Percentiles rank a stretch among this genome's conserved stretches.
phyloP scores from a whole-genome alignment of 108 stramenopile genomes.

The Heterococcus sp. region DNA sequence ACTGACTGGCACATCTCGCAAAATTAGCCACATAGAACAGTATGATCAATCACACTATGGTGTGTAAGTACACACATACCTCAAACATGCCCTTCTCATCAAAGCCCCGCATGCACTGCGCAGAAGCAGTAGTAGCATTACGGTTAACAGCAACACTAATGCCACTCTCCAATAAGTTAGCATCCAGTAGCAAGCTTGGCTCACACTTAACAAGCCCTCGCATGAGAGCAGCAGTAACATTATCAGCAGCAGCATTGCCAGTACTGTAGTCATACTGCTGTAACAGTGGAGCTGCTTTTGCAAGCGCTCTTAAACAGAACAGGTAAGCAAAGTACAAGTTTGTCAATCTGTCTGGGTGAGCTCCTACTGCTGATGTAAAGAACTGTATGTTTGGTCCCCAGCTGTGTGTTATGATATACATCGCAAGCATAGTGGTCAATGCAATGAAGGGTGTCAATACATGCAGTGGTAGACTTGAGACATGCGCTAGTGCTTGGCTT shows the following conservation, averaged over 20 bases:
- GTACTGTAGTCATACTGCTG: slow-evolving; percentile 47
- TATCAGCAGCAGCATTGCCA: slow-evolving; percentile 45
- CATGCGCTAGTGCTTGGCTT: too few species aligned
- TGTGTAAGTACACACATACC: too few species aligned
- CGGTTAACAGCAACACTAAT: not conserved
- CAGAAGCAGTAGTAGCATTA: not conserved
- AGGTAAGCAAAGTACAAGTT: slow-evolving; percentile 91
- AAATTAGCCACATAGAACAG: too few species aligned
- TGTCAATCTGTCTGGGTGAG: slow-evolving; percentile 72
- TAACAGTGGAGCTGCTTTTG: slow-evolving; percentile 64
- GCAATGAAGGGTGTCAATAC: too few species aligned
- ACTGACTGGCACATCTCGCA: too few species aligned
- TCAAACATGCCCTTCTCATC: slow-evolving; percentile 50
- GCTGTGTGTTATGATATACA: too few species aligned
- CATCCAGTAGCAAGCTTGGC: not conserved
- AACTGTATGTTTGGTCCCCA: slow-evolving; percentile 35
- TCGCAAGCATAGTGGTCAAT: too few species aligned
- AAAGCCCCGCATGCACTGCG: slow-evolving; percentile 41
- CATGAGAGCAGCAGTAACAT: slow-evolving; percentile 13
- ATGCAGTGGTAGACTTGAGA: too few species aligned
- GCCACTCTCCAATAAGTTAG: not conserved
- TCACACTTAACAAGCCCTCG: slow-evolving; percentile 19
- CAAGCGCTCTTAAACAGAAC: slow-evolving; percentile 77
- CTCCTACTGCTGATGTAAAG: slow-evolving; percentile 55
- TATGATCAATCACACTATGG: too few species aligned